These are phyloP conservation scores for Truncatella angustata DNA, from an alignment of 2,329 filamentous ascomycete species.

Conservation along the genomic window DNA sequence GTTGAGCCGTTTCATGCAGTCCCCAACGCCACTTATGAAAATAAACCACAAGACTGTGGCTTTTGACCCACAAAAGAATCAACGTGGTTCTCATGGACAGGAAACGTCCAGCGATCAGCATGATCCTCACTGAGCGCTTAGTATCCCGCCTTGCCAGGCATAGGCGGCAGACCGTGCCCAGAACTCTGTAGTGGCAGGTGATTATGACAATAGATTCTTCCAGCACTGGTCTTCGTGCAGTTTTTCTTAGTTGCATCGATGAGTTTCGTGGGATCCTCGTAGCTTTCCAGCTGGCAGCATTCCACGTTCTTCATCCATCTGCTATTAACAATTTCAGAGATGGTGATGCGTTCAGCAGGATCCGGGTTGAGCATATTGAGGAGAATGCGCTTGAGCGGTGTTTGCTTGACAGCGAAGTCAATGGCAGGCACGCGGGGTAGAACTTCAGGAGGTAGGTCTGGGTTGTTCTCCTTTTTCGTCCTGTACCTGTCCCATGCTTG, in stretches of 20 bases:
- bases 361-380: conserved; percentile 82
- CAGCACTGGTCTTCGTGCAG: conserved; percentile 37
- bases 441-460: conserved; percentile 52
- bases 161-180: conserved; percentile 48
- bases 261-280: conserved; percentile 56
- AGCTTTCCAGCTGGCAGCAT: conserved; percentile 73
- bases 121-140: conserved; percentile 22
- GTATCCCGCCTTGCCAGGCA: conserved; percentile 56
- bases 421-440: conserved; percentile 66
- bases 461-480: conserved; percentile 41
- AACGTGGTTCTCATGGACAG: neutral
- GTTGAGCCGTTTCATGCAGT: neutral
- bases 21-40: neutral
- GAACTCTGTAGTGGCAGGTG: conserved; percentile 50
- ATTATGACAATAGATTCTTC: conserved; percentile 59
- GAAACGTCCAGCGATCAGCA: neutral
- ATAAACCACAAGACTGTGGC: neutral
- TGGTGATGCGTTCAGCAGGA: conserved; percentile 67
- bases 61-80: neutral
- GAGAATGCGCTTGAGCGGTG: conserved; percentile 65
- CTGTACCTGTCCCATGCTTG: conserved; percentile 70
- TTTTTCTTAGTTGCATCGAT: conserved; percentile 63
- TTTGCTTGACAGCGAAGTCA: conserved; percentile 62
- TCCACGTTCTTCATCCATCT: conserved; percentile 74
- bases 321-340: conserved; percentile 66